Conservation (phyloP, 2,329 filamentous ascomycete species). For the Capronia americana region DNA sequence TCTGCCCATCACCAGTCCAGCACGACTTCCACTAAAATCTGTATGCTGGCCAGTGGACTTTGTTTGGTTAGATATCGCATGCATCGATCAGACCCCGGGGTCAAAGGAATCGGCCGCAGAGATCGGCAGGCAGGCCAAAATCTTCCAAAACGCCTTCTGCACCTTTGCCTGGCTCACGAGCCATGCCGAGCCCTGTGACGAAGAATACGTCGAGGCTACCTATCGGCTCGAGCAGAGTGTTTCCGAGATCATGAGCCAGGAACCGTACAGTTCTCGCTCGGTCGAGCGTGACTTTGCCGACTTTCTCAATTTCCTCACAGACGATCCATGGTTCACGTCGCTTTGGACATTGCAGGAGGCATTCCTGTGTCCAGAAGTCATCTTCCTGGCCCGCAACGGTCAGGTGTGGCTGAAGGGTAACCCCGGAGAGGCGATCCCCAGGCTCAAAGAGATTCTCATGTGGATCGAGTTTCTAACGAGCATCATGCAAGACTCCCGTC, state of each 20-base stretch:
- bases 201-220: not conserved
- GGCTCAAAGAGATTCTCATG: not conserved
- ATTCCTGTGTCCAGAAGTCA: not conserved
- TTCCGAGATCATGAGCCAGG: not conserved
- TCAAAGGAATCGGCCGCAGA: not conserved
- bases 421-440: not conserved
- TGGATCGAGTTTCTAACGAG: not conserved
- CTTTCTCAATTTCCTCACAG: not conserved
- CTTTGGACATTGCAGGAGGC: not conserved
- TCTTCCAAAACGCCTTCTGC: not conserved
- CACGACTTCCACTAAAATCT: too few species aligned
- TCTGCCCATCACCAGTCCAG: not conserved
- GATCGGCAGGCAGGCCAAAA: not conserved
- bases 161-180: not conserved
- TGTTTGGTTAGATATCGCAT: not conserved
- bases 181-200: not conserved
- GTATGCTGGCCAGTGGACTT: not conserved
- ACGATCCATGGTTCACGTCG: not conserved
- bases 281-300: not conserved
- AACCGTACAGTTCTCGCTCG: not conserved
- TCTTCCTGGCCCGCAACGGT: not conserved
- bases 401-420: not conserved
- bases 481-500: too few species aligned
- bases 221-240: not conserved
- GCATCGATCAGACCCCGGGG: not conserved